Evolutionary conservation across 805 yeast genomes (phyloP).

Genomic region (Candida verbasci): DNA sequence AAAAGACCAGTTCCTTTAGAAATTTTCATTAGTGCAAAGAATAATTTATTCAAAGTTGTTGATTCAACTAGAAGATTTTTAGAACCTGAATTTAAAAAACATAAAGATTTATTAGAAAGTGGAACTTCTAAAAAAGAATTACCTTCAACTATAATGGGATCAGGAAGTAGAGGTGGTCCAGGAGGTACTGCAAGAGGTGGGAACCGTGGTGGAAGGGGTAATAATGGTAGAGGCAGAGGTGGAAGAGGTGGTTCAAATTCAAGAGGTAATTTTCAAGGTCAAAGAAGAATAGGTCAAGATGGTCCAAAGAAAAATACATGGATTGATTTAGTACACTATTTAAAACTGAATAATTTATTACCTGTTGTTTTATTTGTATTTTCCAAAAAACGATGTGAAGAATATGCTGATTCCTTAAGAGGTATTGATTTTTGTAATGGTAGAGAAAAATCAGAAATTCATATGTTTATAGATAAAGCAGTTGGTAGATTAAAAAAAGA

Average conservation of each 20-base stretch:
- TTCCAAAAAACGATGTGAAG: constrained; percentile 90
- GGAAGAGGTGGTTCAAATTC: constrained; percentile 18
- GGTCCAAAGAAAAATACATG: constrained; percentile 80
- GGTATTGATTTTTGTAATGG: constrained; percentile 77
- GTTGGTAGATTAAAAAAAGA: constrained; percentile 83
- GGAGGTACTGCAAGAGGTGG: constrained; percentile 44
- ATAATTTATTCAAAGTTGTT: constrained; percentile 66
- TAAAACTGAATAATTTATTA: constrained; percentile 63
- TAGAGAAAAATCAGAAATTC: constrained; percentile 86
- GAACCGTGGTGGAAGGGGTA: constrained; percentile 24
- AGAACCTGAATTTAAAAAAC: constrained; percentile 59
- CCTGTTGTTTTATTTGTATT: constrained; percentile 95
- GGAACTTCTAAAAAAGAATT: constrained; percentile 23
- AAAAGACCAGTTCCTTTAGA: constrained; percentile 96
- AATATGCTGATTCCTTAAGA: constrained; percentile 74
- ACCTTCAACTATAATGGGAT: constrained; percentile 34
- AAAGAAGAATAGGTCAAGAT: constrained; percentile 35
- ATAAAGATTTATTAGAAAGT: constrained; percentile 45
- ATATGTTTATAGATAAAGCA: constrained; percentile 88
- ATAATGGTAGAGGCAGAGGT: constrained; percentile 36
- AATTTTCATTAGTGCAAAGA: constrained; percentile 79
- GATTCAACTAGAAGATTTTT: constrained; percentile 64
- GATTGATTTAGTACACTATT: constrained; percentile 64
- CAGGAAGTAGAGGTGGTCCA: constrained; percentile 37
- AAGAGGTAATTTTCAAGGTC: constrained; percentile 21